Evolutionary conservation across 139 green algal species (phyloP).

Genomic region (Picochlorum sp.): DNA sequence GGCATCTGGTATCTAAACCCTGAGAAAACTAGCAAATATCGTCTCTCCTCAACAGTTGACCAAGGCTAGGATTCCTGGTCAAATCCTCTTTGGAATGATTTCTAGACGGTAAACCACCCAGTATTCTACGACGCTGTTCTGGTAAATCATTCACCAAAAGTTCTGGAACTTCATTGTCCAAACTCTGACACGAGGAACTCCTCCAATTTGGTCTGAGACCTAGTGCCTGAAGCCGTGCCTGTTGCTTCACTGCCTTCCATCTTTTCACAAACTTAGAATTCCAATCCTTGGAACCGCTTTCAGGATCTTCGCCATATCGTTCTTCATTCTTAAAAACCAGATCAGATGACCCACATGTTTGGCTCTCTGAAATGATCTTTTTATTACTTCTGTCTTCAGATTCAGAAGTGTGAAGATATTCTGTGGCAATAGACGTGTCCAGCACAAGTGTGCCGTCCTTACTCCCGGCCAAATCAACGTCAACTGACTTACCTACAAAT

Average conservation of each 20-base stretch:
- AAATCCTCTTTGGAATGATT: background rate
- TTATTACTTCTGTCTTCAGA: background rate
- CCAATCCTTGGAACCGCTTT: background rate
- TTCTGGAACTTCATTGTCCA: constrained; percentile 9
- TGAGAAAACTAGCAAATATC: too few species aligned
- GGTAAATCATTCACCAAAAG: constrained; percentile 15
- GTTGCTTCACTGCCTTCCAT: constrained; percentile 18
- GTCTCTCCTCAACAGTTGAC: background rate
- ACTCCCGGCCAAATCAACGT: background rate
- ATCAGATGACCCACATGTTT: background rate
- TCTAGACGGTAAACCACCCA: background rate
- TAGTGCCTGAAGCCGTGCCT: constrained; percentile 13
- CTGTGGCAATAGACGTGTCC: background rate
- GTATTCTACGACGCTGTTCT: background rate
- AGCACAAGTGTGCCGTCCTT: background rate
- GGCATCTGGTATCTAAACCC: too few species aligned
- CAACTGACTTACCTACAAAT: too few species aligned
- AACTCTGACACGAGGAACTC: background rate
- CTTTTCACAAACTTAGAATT: constrained; percentile 8
- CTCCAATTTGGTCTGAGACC: constrained; percentile 12
- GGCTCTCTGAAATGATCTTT: background rate
- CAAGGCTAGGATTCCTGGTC: background rate
- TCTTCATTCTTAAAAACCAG: too few species aligned
- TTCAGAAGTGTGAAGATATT: background rate
- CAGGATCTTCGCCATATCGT: background rate